Evolutionary conservation across 106 monocot genomes (phyloP).

Genomic region (Acanthochlamys bracteata): DNA sequence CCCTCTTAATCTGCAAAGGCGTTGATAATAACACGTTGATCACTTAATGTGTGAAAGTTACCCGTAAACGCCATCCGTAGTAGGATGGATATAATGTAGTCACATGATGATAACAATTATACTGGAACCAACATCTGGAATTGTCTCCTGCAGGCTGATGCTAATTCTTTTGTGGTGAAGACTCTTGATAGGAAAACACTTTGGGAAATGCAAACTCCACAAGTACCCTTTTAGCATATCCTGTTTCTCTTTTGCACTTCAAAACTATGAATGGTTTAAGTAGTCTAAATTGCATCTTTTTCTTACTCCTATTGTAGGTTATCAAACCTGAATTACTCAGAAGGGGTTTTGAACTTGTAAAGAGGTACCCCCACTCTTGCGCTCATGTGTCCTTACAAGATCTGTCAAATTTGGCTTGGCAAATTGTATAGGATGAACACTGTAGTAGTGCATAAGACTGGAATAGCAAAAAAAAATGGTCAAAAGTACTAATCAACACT

Average conservation of each 20-base stretch:
- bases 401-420: neutral
- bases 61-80: neutral
- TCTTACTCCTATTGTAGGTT: conserved; percentile 35
- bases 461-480: too few relatives aligned
- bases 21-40: neutral
- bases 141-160: conserved; percentile 53
- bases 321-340: conserved; percentile 79
- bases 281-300: neutral
- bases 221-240: conserved; percentile 35
- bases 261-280: too few relatives aligned
- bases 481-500: too few relatives aligned
- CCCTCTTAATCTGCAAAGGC: too few relatives aligned
- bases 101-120: too few relatives aligned
- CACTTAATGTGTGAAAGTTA: neutral
- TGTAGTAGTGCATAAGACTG: too few relatives aligned
- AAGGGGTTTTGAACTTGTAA: conserved; percentile 87
- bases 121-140: neutral
- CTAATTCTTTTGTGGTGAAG: conserved; percentile 74
- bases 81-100: neutral
- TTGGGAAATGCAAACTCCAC: conserved; percentile 99
- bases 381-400: neutral
- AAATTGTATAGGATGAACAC: neutral
- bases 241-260: neutral
- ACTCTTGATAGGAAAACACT: conserved; percentile 92
- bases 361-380: conserved; percentile 28